Evolutionary conservation across 2,329 filamentous ascomycete genomes (phyloP).

Genomic region (Gaeumannomyces tritici): DNA sequence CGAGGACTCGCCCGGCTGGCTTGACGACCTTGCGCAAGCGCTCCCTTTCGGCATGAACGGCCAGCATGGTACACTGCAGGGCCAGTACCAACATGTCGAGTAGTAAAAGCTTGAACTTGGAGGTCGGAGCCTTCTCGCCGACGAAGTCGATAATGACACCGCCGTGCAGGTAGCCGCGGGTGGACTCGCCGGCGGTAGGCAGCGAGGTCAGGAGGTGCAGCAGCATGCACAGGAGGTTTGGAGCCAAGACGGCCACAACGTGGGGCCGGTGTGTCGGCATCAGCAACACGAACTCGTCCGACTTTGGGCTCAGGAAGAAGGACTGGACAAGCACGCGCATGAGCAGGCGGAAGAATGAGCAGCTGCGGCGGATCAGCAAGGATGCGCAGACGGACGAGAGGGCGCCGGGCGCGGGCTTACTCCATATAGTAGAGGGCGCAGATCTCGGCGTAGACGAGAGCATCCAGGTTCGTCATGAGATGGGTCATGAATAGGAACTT

Average conservation of each 20-base stretch:
- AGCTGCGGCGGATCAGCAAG: slow-evolving; percentile 30
- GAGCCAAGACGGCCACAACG: slow-evolving; percentile 46
- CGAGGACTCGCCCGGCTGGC: slow-evolving; percentile 15
- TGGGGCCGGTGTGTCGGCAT: slow-evolving; percentile 47
- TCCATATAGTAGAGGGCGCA: slow-evolving; percentile 63
- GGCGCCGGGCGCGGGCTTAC: slow-evolving; percentile 29
- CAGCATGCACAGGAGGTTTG: slow-evolving; percentile 51
- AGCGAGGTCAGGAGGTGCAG: slow-evolving; percentile 47
- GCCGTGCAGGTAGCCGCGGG: slow-evolving; percentile 57
- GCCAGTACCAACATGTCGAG: slow-evolving; percentile 46
- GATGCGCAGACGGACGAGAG: neutral
- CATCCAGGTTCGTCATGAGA: slow-evolving; percentile 51
- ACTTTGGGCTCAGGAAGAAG: slow-evolving; percentile 54
- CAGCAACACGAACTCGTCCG: slow-evolving; percentile 43
- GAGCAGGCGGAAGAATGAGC: slow-evolving; percentile 53
- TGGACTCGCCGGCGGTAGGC: slow-evolving; percentile 47
- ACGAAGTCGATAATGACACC: slow-evolving; percentile 60
- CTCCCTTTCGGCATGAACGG: slow-evolving; percentile 52
- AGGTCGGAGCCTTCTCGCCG: slow-evolving; percentile 53
- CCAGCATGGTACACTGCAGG: slow-evolving; percentile 55
- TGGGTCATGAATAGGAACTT: slow-evolving; percentile 53
- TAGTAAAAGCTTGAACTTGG: slow-evolving; percentile 42
- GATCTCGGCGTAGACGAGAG: slow-evolving; percentile 54
- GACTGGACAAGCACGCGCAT: slow-evolving; percentile 50
- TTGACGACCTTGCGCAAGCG: slow-evolving; percentile 39